These are phyloP conservation scores for Rhizopus arrhizus DNA, from an alignment of 371 early-diverging fungal species.

Conservation along the genomic window DNA sequence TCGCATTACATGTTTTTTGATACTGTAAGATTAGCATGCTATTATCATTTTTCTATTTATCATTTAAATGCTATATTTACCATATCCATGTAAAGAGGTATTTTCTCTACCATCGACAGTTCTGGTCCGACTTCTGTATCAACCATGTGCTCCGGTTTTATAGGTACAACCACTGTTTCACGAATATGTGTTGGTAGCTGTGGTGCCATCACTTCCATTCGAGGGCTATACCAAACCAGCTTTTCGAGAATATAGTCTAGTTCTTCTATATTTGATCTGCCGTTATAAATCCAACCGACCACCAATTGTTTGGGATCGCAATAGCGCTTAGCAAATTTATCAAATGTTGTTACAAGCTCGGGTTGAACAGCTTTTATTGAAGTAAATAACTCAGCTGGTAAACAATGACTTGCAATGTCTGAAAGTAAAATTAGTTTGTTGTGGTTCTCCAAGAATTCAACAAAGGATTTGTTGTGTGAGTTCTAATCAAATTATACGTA, in stretches of 20 bases:
- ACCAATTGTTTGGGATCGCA: constrained; percentile 45
- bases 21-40: constrained; percentile 3
- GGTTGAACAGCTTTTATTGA: constrained; percentile 52
- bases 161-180: constrained; percentile 38
- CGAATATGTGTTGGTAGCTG: constrained; percentile 54
- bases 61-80: neutral
- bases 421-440: constrained; percentile 47
- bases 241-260: constrained; percentile 53
- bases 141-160: constrained; percentile 5
- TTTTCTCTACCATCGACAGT: constrained; percentile 1
- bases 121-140: neutral
- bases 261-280: constrained; percentile 43
- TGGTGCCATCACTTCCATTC: constrained; percentile 54
- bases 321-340: constrained; percentile 60
- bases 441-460: constrained; percentile 41
- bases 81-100: neutral
- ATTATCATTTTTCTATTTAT: neutral
- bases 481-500: constrained; percentile 34
- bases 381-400: constrained; percentile 66
- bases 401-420: constrained; percentile 65
- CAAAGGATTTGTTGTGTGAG: constrained; percentile 37
- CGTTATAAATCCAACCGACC: constrained; percentile 34
- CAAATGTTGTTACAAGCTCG: constrained; percentile 38
- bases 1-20: constrained; percentile 26
- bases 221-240: constrained; percentile 62